These are phyloP conservation scores for Dothistroma septosporum DNA, from an alignment of 2,329 filamentous ascomycete species.

Conservation along the genomic window DNA sequence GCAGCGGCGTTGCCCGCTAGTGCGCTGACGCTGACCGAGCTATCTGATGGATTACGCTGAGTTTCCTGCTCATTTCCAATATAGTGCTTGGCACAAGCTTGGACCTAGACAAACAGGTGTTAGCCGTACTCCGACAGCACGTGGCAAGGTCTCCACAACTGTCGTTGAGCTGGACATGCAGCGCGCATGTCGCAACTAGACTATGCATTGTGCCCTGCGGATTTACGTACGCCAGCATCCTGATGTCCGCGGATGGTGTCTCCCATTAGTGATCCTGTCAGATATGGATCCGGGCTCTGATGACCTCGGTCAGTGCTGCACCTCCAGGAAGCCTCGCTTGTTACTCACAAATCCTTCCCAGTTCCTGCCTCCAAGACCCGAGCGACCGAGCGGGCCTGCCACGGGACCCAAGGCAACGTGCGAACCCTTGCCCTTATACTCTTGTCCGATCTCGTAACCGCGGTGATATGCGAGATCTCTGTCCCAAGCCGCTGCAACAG, in stretches of 20 bases:
- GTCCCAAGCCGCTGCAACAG: slow-evolving; percentile 42
- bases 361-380: slow-evolving; percentile 30
- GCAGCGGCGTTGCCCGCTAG: neutral
- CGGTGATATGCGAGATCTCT: slow-evolving; percentile 33
- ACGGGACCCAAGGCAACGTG: slow-evolving; percentile 33
- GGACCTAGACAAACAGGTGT: slow-evolving; percentile 9
- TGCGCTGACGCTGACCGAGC: slow-evolving; percentile 15
- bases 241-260: slow-evolving; percentile 35
- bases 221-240: slow-evolving; percentile 20
- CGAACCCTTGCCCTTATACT: slow-evolving; percentile 34
- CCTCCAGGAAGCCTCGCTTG: no score
- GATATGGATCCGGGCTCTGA: slow-evolving; percentile 27
- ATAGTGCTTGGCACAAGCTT: slow-evolving; percentile 40
- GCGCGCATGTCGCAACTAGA: no score
- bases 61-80: slow-evolving; percentile 33
- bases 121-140: no score
- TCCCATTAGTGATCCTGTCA: slow-evolving; percentile 28
- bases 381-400: slow-evolving; percentile 30
- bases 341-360: slow-evolving; percentile 31
- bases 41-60: slow-evolving; percentile 34
- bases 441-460: slow-evolving; percentile 33
- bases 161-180: no score
- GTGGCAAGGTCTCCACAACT: no score
- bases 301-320: neutral
- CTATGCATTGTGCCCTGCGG: no score